A percentile compares a stretch with the other conserved stretches of the same genome.
Evolutionary conservation across 257 asterid species (phyloP).

Genomic region (Penstemon eatonii): DNA sequence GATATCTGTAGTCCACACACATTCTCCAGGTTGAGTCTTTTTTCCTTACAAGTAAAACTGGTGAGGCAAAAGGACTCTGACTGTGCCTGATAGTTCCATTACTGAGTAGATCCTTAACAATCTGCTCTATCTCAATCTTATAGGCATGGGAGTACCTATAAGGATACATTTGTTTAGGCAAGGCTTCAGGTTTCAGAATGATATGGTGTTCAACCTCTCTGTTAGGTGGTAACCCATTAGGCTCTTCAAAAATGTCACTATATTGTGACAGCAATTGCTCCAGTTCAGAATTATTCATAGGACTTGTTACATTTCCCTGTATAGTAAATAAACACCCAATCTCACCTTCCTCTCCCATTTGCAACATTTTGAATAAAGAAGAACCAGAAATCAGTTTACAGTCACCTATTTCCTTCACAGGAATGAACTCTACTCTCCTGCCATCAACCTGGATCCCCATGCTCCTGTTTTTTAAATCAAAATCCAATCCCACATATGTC

Average conservation of each 20-base stretch:
- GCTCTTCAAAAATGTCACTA: slow-evolving; percentile 4
- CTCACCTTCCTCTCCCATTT: too few species aligned
- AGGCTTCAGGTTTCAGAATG: background rate
- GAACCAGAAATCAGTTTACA: too few species aligned
- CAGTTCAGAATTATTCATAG: too few species aligned
- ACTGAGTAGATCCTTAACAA: background rate
- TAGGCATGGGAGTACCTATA: background rate
- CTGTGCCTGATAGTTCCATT: background rate
- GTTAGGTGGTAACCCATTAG: background rate
- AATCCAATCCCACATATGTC: too few species aligned
- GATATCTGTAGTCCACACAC: background rate
- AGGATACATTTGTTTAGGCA: background rate
- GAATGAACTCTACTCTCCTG: too few species aligned
- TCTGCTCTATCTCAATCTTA: background rate
- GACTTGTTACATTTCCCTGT: too few species aligned
- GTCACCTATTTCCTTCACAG: too few species aligned
- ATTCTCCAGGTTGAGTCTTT: background rate
- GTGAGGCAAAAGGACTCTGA: background rate
- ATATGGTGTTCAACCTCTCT: background rate
- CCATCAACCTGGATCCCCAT: too few species aligned
- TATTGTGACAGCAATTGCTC: too few species aligned
- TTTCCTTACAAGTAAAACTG: background rate
- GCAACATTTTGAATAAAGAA: too few species aligned
- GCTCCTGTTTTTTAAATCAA: too few species aligned
- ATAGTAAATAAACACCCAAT: too few species aligned